Evolutionary conservation across 2,329 filamentous ascomycete species (phyloP), one percentile per base, ranked within the genome.

Genomic region (Akanthomyces uredinophilus): DNA sequence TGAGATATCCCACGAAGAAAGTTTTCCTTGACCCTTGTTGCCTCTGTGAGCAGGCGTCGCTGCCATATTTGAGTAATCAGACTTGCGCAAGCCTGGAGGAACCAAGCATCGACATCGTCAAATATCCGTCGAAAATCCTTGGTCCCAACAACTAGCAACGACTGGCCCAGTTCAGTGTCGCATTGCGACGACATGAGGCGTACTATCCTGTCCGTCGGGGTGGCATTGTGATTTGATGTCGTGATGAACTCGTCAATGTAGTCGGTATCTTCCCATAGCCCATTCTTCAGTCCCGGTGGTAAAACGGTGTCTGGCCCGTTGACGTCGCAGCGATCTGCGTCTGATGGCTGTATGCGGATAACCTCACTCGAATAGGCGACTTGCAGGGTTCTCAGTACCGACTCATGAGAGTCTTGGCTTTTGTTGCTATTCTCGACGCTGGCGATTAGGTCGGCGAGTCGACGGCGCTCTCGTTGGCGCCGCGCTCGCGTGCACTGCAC

Each of bases 91-190:
- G 70, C 70, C 5, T 77, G 70, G 0, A 80, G 69, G 50, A 81
- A 80, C 74, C 77, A 79, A 0, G 75, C 67, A 60, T 81, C 79
- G 1, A 79, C 67, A 47, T 81, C 79, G 51, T 81, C 79, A 54
- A 79, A 79, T 4, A 81, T 74, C 1, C 70, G 65, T 35, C 75
- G 74, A n/a, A 80, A 72, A 2, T 80, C 73, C 1, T 70, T 75
- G 0, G 74, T 77, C 2, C 72, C 72, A 2, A 80, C 72, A 0
- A 77, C 69, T 0, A 81, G 68, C 0, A 73, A 70, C 0, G 72
- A 76, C 0, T 70, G 68, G 1, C 65, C 68, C 0, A 68, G 66
- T 14, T 69, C 69, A 2, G 66, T 74, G 39, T 74, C 71, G 57
- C 75, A 77, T 22, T 70, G 70, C 18, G 72, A 68, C 16, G 71